Percentiles rank a stretch among this genome's conserved stretches.
Evolutionary conservation across 2,329 filamentous ascomycete species (phyloP).

Genomic region (Trichoderma endophyticum): DNA sequence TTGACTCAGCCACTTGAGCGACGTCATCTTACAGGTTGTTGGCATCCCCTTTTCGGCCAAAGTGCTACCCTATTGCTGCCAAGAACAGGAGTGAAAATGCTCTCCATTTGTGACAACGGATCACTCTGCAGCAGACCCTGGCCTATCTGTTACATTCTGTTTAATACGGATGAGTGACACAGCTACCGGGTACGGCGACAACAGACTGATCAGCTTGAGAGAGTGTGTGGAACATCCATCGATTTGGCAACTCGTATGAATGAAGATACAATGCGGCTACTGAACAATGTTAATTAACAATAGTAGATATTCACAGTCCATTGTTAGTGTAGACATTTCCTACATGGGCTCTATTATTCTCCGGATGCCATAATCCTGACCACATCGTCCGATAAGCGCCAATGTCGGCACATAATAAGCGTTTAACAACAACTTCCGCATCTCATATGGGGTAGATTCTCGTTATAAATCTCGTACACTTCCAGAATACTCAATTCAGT

Average conservation of each 20-base stretch:
- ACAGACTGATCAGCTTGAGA: background rate
- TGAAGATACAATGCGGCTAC: background rate
- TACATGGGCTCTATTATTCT: background rate
- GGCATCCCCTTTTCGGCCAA: background rate
- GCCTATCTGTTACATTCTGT: background rate
- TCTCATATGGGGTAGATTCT: background rate
- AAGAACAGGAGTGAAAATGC: background rate
- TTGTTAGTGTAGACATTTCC: background rate
- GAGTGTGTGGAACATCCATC: background rate
- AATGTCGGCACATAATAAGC: background rate
- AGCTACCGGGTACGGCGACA: background rate
- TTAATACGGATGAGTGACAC: background rate
- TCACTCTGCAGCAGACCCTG: background rate
- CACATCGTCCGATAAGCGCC: background rate
- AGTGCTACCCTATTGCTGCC: background rate
- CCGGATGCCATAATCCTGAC: background rate
- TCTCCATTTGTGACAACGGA: background rate
- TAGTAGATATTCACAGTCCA: no score
- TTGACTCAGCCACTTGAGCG: slow-evolving; percentile 14
- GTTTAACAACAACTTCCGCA: background rate
- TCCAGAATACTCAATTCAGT: background rate
- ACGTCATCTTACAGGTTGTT: slow-evolving; percentile 6
- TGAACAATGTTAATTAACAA: no score
- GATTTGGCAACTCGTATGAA: background rate
- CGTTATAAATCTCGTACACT: background rate